Conservation (phyloP, 306 rosid species). For the Cicer arietinum region DNA sequence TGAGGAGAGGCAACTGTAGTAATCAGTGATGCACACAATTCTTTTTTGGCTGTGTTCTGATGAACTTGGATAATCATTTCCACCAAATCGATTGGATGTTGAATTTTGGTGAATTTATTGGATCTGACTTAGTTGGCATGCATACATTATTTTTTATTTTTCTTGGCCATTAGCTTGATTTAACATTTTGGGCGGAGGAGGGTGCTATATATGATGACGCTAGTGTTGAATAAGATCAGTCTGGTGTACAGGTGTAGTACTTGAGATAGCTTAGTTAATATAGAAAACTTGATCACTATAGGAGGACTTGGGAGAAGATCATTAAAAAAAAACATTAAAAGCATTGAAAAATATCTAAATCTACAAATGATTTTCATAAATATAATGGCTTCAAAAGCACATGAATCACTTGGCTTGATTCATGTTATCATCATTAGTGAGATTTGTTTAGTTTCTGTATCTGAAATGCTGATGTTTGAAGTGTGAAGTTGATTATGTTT, state of each 20-base stretch:
- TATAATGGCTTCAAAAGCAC: neutral
- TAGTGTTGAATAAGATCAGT: slow-evolving; percentile 3
- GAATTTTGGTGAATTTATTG: slow-evolving; percentile 32
- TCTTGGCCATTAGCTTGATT: neutral
- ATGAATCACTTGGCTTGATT: too few species aligned
- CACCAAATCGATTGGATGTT: neutral
- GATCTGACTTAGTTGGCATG: slow-evolving; percentile 10
- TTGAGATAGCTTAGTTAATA: neutral
- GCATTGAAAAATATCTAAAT: neutral
- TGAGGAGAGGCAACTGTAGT: neutral
- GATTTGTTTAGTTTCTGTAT: neutral
- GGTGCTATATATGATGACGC: neutral
- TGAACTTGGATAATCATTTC: slow-evolving; percentile 9
- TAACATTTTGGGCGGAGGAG: neutral
- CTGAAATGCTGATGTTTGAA: slow-evolving; percentile 11
- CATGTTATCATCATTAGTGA: slow-evolving; percentile 3
- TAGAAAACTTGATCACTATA: neutral
- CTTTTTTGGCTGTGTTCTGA: slow-evolving; percentile 20
- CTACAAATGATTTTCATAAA: neutral
- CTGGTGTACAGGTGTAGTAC: slow-evolving; percentile 5
- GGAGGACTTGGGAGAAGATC: slow-evolving; percentile 11
- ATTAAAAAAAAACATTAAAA: neutral
- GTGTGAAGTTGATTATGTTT: slow-evolving; percentile 4
- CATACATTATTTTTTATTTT: neutral
- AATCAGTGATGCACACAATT: slow-evolving; percentile 32